Evolutionary conservation across 2,329 filamentous ascomycete species (phyloP).

Genomic region (Lachnellula hyalina): DNA sequence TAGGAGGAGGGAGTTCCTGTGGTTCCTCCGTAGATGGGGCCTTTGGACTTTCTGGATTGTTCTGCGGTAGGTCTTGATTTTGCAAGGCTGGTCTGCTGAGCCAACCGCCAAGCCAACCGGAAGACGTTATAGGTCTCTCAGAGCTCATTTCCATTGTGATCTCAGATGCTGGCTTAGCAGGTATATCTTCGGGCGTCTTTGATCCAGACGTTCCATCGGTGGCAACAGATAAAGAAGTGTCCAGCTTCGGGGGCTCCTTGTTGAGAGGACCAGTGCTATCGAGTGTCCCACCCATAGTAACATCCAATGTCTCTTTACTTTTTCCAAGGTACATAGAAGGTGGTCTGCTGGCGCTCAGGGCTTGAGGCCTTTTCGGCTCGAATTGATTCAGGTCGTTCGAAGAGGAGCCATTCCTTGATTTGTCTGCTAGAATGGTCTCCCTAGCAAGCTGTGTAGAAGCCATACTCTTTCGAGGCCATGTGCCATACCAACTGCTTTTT

Average conservation of each 20-base stretch:
- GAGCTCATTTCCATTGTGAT: constrained; percentile 2
- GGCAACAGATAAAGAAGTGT: background rate
- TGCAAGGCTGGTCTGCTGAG: constrained; percentile 33
- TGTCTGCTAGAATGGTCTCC: constrained; percentile 54
- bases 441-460: constrained; percentile 56
- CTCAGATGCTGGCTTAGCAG: background rate
- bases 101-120: constrained; percentile 54
- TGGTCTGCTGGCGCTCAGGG: constrained; percentile 20
- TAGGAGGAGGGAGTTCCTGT: background rate
- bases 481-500: constrained; percentile 53
- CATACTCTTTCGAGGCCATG: constrained; percentile 55
- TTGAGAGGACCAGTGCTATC: constrained; percentile 3
- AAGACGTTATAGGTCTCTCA: constrained; percentile 30
- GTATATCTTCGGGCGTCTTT: constrained; percentile 1
- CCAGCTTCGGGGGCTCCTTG: constrained; percentile 1
- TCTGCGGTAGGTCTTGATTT: constrained; percentile 3
- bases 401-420: constrained; percentile 22
- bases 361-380: constrained; percentile 22
- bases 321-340: constrained; percentile 31
- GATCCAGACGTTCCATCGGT: background rate
- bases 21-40: background rate
- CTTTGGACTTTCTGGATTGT: background rate
- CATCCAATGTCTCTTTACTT: constrained; percentile 30
- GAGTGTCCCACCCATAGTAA: constrained; percentile 25
- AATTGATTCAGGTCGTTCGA: constrained; percentile 26